These are phyloP conservation scores for Rhododendron kiyosumense DNA, from an alignment of 148 eudicot genomes.

Conservation along the genomic window DNA sequence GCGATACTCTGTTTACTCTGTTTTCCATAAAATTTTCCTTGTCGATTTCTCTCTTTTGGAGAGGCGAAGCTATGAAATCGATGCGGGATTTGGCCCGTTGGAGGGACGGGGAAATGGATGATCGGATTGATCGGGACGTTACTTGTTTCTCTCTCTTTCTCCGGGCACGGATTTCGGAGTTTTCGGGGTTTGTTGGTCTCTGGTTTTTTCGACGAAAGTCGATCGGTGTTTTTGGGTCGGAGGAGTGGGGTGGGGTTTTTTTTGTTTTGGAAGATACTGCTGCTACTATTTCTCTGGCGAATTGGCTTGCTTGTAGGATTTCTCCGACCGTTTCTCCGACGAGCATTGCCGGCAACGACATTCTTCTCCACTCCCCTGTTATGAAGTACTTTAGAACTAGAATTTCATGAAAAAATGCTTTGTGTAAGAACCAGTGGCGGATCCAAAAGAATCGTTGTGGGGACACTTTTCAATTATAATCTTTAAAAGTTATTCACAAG, in stretches of 20 bases:
- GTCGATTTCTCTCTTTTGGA: conserved; percentile 24
- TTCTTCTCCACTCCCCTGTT: conserved; percentile 77
- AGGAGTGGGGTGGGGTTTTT: conserved; percentile 8
- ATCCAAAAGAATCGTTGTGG: too few relatives aligned
- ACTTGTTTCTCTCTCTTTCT: conserved; percentile 71
- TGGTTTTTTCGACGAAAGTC: conserved; percentile 29
- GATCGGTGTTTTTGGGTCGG: conserved; percentile 81
- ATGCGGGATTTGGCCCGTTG: conserved; percentile 68
- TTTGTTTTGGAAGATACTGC: conserved; percentile 21
- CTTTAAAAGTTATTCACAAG: too few relatives aligned
- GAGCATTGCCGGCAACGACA: conserved; percentile 89
- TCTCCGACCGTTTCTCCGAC: conserved; percentile 82
- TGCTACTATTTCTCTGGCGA: conserved; percentile 49
- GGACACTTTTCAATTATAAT: too few relatives aligned
- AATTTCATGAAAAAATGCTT: not conserved
- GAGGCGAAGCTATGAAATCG: conserved; percentile 49
- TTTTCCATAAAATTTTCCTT: conserved; percentile 51
- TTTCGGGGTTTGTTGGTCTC: conserved; percentile 27
- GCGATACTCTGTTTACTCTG: conserved; percentile 81
- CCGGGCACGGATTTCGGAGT: conserved; percentile 49
- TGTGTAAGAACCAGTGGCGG: too few relatives aligned
- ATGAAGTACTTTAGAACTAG: not conserved
- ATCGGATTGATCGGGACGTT: conserved; percentile 29
- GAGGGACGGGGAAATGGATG: conserved; percentile 29
- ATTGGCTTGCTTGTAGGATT: conserved; percentile 63